These are phyloP conservation scores for Hermanozyma aechmeae DNA, from an alignment of 805 yeast species.

Conservation along the genomic window DNA sequence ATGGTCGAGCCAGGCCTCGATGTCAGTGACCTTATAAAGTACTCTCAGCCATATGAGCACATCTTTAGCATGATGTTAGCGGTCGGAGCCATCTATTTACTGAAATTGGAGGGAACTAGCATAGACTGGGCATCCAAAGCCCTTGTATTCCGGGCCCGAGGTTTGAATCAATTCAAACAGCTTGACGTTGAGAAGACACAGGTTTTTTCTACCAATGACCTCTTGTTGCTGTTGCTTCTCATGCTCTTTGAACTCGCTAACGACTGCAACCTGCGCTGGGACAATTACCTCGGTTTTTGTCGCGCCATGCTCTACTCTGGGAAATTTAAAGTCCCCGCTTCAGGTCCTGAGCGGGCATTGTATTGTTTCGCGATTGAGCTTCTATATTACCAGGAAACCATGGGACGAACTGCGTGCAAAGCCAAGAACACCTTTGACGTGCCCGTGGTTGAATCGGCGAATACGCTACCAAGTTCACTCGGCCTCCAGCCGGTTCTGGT, in stretches of 20 bases:
- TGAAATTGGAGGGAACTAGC: slow-evolving; percentile 6
- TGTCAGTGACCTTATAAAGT: slow-evolving; percentile 13
- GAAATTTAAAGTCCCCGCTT: slow-evolving; percentile 11
- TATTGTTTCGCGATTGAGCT: slow-evolving; percentile 16
- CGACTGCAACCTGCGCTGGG: slow-evolving; percentile 16
- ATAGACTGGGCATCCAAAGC: slow-evolving; percentile 13
- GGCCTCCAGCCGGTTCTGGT: no score
- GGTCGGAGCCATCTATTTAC: slow-evolving; percentile 16
- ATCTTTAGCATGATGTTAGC: slow-evolving; percentile 16
- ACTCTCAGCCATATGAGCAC: slow-evolving; percentile 13
- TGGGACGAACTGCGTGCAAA: slow-evolving; percentile 22
- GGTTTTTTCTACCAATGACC: slow-evolving; percentile 9
- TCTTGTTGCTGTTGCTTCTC: slow-evolving; percentile 13
- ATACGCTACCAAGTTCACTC: no score
- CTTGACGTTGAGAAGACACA: no score
- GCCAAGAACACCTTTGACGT: slow-evolving; percentile 15
- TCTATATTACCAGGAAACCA: slow-evolving; percentile 16
- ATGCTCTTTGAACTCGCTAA: slow-evolving; percentile 18
- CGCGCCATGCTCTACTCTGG: slow-evolving; percentile 10
- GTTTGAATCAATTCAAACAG: slow-evolving; percentile 7
- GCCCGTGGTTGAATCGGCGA: slow-evolving; percentile 5
- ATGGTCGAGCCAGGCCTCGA: slow-evolving; percentile 16
- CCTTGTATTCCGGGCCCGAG: slow-evolving; percentile 9
- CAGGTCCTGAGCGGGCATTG: slow-evolving; percentile 11
- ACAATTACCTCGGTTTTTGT: slow-evolving; percentile 11